Conservation (phyloP, 768 basidiomycete species). For the Cystofilobasidium bisporidii region DNA sequence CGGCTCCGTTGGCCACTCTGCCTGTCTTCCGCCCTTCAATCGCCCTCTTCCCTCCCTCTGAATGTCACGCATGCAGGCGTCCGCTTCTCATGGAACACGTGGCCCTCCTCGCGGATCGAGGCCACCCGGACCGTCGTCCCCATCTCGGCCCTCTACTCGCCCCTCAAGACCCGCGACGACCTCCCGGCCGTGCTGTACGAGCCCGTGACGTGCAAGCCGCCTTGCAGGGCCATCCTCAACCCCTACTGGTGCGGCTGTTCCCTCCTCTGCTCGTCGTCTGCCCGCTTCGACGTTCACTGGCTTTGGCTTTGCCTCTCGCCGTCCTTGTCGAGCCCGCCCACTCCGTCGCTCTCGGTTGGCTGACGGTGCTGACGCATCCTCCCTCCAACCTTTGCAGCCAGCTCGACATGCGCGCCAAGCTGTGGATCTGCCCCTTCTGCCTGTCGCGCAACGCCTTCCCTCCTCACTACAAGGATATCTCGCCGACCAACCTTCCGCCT, state of each 20-base stretch:
- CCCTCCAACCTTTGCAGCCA: constrained; percentile 51
- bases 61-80: constrained; percentile 52
- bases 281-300: background rate
- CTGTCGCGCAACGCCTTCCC: constrained; percentile 93
- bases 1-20: too few species aligned
- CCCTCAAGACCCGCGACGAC: constrained; percentile 85
- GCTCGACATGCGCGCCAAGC: constrained; percentile 94
- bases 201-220: constrained; percentile 95
- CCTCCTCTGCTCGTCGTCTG: too few species aligned
- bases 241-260: constrained; percentile 83
- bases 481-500: constrained; percentile 88
- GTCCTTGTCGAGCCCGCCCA: too few species aligned
- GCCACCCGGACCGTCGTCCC: constrained; percentile 96
- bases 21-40: background rate
- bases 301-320: constrained; percentile 10
- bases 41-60: constrained; percentile 43
- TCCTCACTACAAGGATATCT: constrained; percentile 97
- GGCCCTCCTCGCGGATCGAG: constrained; percentile 96
- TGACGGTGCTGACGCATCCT: too few species aligned
- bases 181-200: constrained; percentile 94
- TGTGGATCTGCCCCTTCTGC: constrained; percentile 99
- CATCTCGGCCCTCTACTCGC: constrained; percentile 94
- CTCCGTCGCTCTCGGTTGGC: too few species aligned
- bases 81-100: constrained; percentile 95
- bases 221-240: constrained; percentile 93